phyloP scores from a whole-genome alignment of 306 rosid species.

The Medicago arabica region DNA sequence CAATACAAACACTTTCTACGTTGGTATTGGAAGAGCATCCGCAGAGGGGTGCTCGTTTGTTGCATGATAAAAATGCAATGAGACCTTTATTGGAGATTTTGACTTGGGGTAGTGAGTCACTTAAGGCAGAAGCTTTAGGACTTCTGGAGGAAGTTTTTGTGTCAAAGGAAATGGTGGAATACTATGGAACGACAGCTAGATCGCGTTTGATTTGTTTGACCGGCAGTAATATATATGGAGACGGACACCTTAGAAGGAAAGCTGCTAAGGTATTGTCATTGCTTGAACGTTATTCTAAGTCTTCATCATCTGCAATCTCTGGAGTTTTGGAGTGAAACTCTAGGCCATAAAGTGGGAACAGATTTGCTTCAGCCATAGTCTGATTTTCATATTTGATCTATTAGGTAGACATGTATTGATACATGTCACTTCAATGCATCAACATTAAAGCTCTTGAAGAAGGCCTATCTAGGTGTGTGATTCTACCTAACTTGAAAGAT shows the following conservation, averaged over 20 bases:
- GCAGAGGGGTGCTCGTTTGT: slow-evolving; percentile 68
- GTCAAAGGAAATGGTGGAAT: slow-evolving; percentile 73
- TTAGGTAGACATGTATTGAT: background rate
- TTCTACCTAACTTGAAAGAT: background rate
- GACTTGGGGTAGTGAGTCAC: slow-evolving; percentile 72
- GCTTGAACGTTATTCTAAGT: slow-evolving; percentile 75
- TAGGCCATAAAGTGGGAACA: slow-evolving; percentile 5
- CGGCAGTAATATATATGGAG: slow-evolving; percentile 55
- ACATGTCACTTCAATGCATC: background rate
- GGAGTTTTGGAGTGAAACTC: slow-evolving; percentile 50
- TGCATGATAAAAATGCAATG: slow-evolving; percentile 66
- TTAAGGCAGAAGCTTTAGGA: slow-evolving; percentile 71
- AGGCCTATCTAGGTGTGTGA: background rate
- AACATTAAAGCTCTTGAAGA: background rate
- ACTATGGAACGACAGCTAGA: slow-evolving; percentile 61
- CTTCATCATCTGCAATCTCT: slow-evolving; percentile 62
- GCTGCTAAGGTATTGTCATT: slow-evolving; percentile 68
- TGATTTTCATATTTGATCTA: background rate
- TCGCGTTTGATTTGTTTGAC: slow-evolving; percentile 56
- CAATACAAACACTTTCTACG: slow-evolving; percentile 79
- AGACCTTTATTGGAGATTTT: slow-evolving; percentile 60
- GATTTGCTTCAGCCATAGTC: background rate
- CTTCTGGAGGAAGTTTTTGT: slow-evolving; percentile 73
- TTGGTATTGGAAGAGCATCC: slow-evolving; percentile 66
- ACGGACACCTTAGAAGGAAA: slow-evolving; percentile 58